Base-by-base conservation (phyloP, 2,329 filamentous ascomycete genomes). In the Claviceps quebecensis region DNA sequence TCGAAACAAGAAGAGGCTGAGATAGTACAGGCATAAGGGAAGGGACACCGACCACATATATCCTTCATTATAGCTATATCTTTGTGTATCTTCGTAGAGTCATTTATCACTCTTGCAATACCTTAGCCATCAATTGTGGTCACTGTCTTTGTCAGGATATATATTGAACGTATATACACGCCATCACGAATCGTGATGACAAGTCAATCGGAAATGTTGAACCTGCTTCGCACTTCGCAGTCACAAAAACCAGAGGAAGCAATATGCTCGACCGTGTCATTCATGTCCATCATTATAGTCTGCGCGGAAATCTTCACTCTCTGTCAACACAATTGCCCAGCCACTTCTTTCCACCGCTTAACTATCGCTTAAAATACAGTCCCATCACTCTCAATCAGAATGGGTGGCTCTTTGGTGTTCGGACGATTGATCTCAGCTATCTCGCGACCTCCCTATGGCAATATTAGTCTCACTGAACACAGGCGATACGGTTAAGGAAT, bases 321-420 rank as follows among this genome's bases (percentile, higher is more conserved):
- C 36, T 9, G 11, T 36, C 45, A 46, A 19, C 29, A 36, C 22
- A 36, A 7, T 14, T 9, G 19, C n/a, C 11, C 2, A 14, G 14
- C 5, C 37, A 2, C 13, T 38, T 11, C 4, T 45, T 45, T 17
- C 23, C n/a, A 2, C 4, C 26, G 2, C 16, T 40, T 8, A n/a
- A 37, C 26, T 2, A 37, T 17, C 11, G n/a, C 19, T 81, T 43
- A 95, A 66, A 98, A 97, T 57, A 98, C 87, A 23, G 93, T 97
- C 55, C 93, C 93, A 66, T 98, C 93, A 57, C 88, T 95, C 58
- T 95, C 78, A 60, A 97, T 96, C 70, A 96, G 83, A 63, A 98
- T 97, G 4, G 93, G 93, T 36, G 91, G 88, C 65, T 95, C 88
- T 70, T 93, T 95, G 49, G 93, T 97, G 62, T 96, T 97, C 22